Percentiles rank a stretch among this genome's conserved stretches.
These are phyloP conservation scores for Sclerotinia sclerotiorum DNA, from an alignment of 2,329 filamentous ascomycete genomes.

Conservation along the genomic window DNA sequence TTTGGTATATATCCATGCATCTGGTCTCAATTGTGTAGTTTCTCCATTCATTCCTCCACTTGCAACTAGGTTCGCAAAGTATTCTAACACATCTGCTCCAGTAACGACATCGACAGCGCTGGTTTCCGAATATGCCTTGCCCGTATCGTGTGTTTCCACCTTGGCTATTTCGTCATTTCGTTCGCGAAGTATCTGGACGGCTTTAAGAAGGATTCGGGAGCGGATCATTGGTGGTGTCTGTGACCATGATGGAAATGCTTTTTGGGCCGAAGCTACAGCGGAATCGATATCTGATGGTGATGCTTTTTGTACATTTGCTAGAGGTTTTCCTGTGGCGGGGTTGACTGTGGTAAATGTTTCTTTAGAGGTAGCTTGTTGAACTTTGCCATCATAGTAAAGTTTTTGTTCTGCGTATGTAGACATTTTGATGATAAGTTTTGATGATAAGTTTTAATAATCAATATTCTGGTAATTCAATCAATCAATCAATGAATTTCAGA, in stretches of 20 bases:
- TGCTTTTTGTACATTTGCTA: slow-evolving; percentile 72
- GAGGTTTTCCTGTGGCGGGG: slow-evolving; percentile 66
- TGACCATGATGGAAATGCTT: slow-evolving; percentile 76
- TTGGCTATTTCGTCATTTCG: slow-evolving; percentile 78
- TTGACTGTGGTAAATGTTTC: slow-evolving; percentile 71
- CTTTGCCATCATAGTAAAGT: slow-evolving; percentile 73
- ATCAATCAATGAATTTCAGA: not conserved
- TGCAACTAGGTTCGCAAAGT: slow-evolving; percentile 77
- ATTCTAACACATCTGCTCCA: slow-evolving; percentile 82
- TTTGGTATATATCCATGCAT: slow-evolving; percentile 79
- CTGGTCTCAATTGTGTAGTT: slow-evolving; percentile 68
- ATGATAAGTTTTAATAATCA: slow-evolving; percentile 34
- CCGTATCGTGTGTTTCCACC: slow-evolving; percentile 81
- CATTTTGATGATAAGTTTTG: slow-evolving; percentile 16
- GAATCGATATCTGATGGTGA: slow-evolving; percentile 66
- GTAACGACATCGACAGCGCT: slow-evolving; percentile 80
- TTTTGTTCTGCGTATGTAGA: slow-evolving; percentile 53
- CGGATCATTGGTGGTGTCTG: slow-evolving; percentile 71
- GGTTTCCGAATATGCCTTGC: slow-evolving; percentile 83
- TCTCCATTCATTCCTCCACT: slow-evolving; percentile 79
- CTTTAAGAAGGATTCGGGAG: slow-evolving; percentile 74
- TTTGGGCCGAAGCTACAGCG: slow-evolving; percentile 67
- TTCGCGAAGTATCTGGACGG: slow-evolving; percentile 69
- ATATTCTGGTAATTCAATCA: not conserved
- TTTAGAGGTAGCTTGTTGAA: slow-evolving; percentile 59